phyloP scores from a whole-genome alignment of 2,329 filamentous ascomycete genomes.

The Aspergillus quadrilineatus region DNA sequence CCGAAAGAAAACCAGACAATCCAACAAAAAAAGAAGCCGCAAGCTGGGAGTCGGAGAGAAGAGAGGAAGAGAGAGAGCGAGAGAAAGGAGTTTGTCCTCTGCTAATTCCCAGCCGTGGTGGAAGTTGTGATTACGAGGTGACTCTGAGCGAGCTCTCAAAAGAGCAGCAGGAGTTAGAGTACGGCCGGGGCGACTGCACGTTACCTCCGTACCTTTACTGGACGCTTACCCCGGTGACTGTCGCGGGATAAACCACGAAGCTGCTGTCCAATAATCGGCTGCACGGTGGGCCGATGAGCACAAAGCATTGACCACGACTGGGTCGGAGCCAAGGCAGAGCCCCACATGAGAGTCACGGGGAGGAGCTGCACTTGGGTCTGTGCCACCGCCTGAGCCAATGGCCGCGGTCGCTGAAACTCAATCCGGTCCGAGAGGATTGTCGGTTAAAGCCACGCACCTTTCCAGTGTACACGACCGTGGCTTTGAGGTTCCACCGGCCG shows the following conservation, averaged over 20 bases:
- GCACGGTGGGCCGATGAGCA: constrained; percentile 9
- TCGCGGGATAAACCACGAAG: constrained; percentile 24
- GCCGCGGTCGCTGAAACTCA: neutral
- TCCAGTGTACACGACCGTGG: neutral
- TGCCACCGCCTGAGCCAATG: constrained; percentile 8
- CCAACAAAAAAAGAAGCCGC: neutral
- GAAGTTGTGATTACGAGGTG: neutral
- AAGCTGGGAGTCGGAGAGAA: neutral
- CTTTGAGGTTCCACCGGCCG: neutral
- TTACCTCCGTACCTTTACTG: constrained; percentile 9
- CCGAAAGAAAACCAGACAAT: neutral
- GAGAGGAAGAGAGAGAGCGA: constrained; percentile 8
- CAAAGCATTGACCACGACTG: constrained; percentile 25
- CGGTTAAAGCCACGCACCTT: constrained; percentile 8
- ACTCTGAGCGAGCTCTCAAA: neutral
- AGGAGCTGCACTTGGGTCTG: constrained; percentile 16
- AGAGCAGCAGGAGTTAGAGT: neutral
- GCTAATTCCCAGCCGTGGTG: neutral
- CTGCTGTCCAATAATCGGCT: neutral
- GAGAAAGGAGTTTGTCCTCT: constrained; percentile 1
- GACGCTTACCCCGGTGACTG: constrained; percentile 19
- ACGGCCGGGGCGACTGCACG: neutral
- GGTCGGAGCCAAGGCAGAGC: constrained; percentile 17
- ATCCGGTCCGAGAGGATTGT: constrained; percentile 5
- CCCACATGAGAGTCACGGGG: constrained; percentile 18